Base-by-base conservation (phyloP, 2,329 filamentous ascomycete species). In the Ambrosiella cleistominuta region DNA sequence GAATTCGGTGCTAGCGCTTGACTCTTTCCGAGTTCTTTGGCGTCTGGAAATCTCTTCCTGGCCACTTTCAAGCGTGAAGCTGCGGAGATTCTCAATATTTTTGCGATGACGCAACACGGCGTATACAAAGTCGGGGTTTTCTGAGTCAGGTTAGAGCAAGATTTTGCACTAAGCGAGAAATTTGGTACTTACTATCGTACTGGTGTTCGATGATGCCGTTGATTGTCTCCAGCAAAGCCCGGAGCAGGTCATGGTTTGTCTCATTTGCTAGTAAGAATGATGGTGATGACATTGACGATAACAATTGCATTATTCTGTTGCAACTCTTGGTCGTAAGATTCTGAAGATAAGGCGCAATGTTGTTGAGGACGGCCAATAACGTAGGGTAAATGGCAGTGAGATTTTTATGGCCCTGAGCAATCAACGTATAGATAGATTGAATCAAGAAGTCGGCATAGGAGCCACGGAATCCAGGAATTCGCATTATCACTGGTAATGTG, bases 401-500 rank as follows among this genome's bases (percentile, higher is more conserved):
- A 63, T 86, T 91, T 56, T 89, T 88, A 71, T 95, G 91, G 66
- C 89, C 94, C 4, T 83, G 85, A 0, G 89, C 93, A 66, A 97
- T 94, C 62, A 98, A 78, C 37, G 79, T 88, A 67, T 95, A 94
- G 61, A 97, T 90, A 6, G 90, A 95, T 82, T 91, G 91, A 61
- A 98, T 85, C 56, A 98, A 74, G 66, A 93, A 97, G 70, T 98
- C 93, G 19, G 86, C 88, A 70, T 97, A 97, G 13, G 86, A 87
- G 39, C 93, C 93, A 63, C 80, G 81, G 70, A 98, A 98, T 11
- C 85, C 86, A 11, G 80, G 76, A 62, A 98, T 83, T 61, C 87
- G 80, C 64, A 98, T 91, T 53, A 81, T 84, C 13, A 79, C 70
- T 11, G 93, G 93, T 13, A 98, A 73, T 4, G 86, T 90, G 57